Percentiles rank a stretch among this genome's conserved stretches.
These are phyloP conservation scores for Geotrichum macrosporum DNA, from an alignment of 1,139 yeast genomes.

Conservation along the genomic window DNA sequence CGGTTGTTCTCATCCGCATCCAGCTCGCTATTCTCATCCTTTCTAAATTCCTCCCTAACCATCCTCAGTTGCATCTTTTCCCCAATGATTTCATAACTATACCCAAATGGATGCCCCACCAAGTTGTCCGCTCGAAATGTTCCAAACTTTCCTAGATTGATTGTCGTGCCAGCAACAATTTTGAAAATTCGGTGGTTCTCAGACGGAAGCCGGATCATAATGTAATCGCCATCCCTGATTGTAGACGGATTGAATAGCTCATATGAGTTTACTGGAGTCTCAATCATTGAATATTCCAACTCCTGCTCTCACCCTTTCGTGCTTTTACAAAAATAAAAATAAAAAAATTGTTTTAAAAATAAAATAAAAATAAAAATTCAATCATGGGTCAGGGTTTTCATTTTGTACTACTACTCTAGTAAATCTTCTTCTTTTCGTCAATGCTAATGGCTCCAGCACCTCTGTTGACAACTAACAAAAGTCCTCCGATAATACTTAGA, in stretches of 20 bases:
- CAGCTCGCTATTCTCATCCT: conserved; percentile 34
- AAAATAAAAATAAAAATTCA: background rate
- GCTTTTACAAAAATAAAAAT: background rate
- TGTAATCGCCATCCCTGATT: conserved; percentile 52
- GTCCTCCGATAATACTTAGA: conserved; percentile 90
- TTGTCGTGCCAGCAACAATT: conserved; percentile 53
- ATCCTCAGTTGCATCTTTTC: conserved; percentile 26
- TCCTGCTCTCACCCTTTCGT: no score
- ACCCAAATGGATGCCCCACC: conserved; percentile 80
- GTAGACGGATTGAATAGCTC: conserved; percentile 19
- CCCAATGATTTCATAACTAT: conserved; percentile 76
- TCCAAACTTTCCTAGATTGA: conserved; percentile 89
- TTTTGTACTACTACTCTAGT: no score
- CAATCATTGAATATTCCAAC: no score
- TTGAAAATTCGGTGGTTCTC: conserved; percentile 69
- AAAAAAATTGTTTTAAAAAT: background rate
- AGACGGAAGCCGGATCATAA: conserved; percentile 73
- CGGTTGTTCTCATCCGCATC: conserved; percentile 52
- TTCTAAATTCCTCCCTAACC: conserved; percentile 29
- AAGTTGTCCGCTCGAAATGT: conserved; percentile 69
- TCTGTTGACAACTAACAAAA: conserved; percentile 82
- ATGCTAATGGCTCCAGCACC: conserved; percentile 95
- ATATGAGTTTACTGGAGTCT: background rate
- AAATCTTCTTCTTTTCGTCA: conserved; percentile 94
- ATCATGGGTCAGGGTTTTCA: conserved; percentile 5